These are phyloP conservation scores for Colletotrichum sp. DNA, from an alignment of 2,329 filamentous ascomycete species.

Conservation along the genomic window DNA sequence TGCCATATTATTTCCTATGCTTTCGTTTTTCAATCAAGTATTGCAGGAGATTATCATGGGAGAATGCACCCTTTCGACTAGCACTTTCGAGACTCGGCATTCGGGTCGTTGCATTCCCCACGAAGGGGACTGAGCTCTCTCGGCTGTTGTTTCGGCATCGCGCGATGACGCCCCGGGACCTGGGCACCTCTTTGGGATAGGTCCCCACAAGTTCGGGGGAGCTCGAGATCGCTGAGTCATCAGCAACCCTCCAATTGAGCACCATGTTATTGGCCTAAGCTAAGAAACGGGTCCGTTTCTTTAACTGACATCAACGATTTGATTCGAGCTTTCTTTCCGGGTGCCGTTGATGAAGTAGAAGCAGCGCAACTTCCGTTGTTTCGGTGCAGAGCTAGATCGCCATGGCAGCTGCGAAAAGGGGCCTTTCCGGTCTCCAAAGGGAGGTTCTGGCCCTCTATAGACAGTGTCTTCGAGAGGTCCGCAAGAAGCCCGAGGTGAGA, in stretches of 20 bases:
- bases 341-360: not conserved
- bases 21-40: not conserved
- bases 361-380: not conserved
- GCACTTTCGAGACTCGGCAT: not conserved
- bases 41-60: not conserved
- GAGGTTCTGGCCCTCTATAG: slow-evolving; percentile 89
- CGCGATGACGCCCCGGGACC: not conserved
- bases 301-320: slow-evolving; percentile 7
- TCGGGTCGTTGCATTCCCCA: not conserved
- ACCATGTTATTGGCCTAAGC: not conserved
- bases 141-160: slow-evolving; percentile 5
- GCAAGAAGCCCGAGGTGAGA: slow-evolving; percentile 76
- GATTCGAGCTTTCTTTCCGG: not conserved
- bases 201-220: not conserved
- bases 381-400: not conserved
- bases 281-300: not conserved
- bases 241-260: not conserved
- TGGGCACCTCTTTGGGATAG: not conserved
- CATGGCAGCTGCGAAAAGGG: slow-evolving; percentile 16
- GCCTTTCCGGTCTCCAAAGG: slow-evolving; percentile 85
- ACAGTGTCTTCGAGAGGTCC: slow-evolving; percentile 79
- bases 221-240: slow-evolving; percentile 10
- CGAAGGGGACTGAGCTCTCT: not conserved
- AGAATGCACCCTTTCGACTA: not conserved
- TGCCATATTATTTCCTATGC: not conserved